Base-by-base conservation (phyloP, 2,329 filamentous ascomycete genomes). In the Hymenoscyphus scutula region DNA sequence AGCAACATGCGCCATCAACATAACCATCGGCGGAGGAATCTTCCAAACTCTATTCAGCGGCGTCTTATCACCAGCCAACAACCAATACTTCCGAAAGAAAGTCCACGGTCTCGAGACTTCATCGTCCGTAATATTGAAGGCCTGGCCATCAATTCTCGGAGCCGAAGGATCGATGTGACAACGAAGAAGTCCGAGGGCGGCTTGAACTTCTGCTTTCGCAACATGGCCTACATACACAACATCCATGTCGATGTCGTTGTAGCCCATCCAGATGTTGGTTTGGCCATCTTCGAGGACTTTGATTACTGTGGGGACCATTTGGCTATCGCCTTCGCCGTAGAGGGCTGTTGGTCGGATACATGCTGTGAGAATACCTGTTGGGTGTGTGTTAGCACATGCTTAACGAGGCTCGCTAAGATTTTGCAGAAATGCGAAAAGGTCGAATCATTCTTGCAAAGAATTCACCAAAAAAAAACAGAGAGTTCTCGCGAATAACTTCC, bases 281-380 rank as follows among this genome's bases (percentile, higher is more conserved):
- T 82, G 78, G 23, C 80, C 77, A 64, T 77, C 76, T 70, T 76
- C 77, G 70, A 78, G 79, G 5, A 80, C 79, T 27, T 64, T 61
- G 11, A 69, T 62, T 68, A 73, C 37, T 80, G 82, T 79, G 2
- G 65, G 65, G 17, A 69, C 62, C 54, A 72, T 63, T 34, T 72
- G 69, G 48, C 64, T 62, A 55, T 74, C 73, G 67, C 80, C 79
- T 67, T 80, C 79, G 60, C 81, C 82, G 64, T 82, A 82, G 69
- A 84, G 81, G 34, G 79, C 81, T 3, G 79, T 78, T 1, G 81
- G 81, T 17, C 82, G 77, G 64, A 84, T 77, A 23, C 80, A 77
- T 65, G 75, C 76, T 3, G 81, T 84, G 5, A 82, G 76, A 71
- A 84, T 81, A 56, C 74, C 75, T 62, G 15, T 23, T 37, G 15